Evolutionary conservation across 768 basidiomycete species (phyloP).

Genomic region (Boletellus sp.): DNA sequence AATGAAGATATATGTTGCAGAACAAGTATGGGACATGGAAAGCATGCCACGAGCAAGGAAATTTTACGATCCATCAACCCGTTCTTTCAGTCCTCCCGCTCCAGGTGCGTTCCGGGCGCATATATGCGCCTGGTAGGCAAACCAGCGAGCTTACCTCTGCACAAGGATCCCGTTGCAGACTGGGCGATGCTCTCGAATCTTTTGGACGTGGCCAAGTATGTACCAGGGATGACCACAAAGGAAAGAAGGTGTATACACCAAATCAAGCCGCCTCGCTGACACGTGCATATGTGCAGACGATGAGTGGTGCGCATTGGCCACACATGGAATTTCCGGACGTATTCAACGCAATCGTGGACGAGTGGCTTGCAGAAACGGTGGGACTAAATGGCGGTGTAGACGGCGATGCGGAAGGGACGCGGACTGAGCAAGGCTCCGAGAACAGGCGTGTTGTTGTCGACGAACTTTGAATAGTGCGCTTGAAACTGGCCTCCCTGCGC

Average conservation of each 20-base stretch:
- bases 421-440: background rate
- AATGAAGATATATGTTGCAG: constrained; percentile 22
- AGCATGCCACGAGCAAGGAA: constrained; percentile 38
- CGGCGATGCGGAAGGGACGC: background rate
- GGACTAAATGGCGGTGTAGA: background rate
- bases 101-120: constrained; percentile 26
- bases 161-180: constrained; percentile 43
- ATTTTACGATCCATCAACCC: constrained; percentile 42
- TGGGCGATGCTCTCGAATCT: constrained; percentile 37
- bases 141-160: no score
- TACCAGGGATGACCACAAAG: constrained; percentile 35
- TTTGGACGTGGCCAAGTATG: no score
- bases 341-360: constrained; percentile 49
- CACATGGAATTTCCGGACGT: constrained; percentile 56
- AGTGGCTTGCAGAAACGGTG: constrained; percentile 46
- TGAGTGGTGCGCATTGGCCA: constrained; percentile 62
- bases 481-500: no score
- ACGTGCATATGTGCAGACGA: constrained; percentile 32
- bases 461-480: constrained; percentile 24
- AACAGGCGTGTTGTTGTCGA: background rate
- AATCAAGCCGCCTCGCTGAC: constrained; percentile 37
- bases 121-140: background rate
- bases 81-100: constrained; percentile 40
- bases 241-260: no score
- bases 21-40: constrained; percentile 38